Percentiles rank a stretch among this genome's conserved stretches.
phyloP scores from a whole-genome alignment of 2,329 filamentous ascomycete species.

The Fulvia fulva region DNA sequence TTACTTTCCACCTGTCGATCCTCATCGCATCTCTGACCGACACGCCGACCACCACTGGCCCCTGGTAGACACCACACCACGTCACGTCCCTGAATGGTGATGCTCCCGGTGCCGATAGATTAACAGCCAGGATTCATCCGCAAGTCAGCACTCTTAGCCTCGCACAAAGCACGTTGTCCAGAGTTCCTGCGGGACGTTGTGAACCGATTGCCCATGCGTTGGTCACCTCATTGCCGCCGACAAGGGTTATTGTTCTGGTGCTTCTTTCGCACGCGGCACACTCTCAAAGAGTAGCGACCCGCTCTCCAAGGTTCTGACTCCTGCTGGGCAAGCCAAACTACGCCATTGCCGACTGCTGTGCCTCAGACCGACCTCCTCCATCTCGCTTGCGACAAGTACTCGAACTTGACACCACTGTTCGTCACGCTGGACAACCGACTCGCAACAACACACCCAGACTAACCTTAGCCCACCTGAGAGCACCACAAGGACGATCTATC shows the following conservation, averaged over 20 bases:
- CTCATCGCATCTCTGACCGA: conserved; percentile 15
- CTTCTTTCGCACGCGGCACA: conserved; percentile 14
- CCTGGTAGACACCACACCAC: conserved; percentile 8
- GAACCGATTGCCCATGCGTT: conserved; percentile 20
- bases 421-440: neutral
- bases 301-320: conserved; percentile 12
- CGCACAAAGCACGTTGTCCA: conserved; percentile 23
- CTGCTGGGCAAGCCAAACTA: conserved; percentile 20
- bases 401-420: neutral
- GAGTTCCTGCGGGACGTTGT: conserved; percentile 16
- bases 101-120: conserved; percentile 29
- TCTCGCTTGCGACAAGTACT: neutral
- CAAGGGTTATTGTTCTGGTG: conserved; percentile 21
- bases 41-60: conserved; percentile 9
- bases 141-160: conserved; percentile 22
- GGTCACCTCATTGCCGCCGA: conserved; percentile 18
- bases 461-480: neutral
- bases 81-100: conserved; percentile 18
- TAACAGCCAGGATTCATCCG: conserved; percentile 28
- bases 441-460: neutral
- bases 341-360: conserved; percentile 19
- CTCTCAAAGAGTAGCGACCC: conserved; percentile 10
- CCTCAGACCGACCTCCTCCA: conserved; percentile 17
- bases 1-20: conserved; percentile 18
- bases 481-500: neutral